Conservation (phyloP, 257 asterid genomes). For the Cynanchum wilfordii region DNA sequence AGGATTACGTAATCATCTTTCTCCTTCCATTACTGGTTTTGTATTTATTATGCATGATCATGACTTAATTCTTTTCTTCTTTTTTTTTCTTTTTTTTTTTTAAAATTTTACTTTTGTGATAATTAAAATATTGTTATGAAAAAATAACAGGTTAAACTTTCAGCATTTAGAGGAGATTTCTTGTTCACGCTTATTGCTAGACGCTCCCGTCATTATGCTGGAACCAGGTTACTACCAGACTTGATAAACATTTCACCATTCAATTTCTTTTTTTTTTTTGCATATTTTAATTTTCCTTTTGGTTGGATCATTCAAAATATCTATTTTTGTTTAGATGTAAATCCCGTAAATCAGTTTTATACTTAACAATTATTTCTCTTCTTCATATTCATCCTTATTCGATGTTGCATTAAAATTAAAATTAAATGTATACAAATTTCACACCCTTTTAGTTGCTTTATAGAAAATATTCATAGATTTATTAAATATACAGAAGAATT, state of each 20-base stretch:
- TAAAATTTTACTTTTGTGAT: background rate
- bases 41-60: background rate
- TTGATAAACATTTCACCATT: background rate
- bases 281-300: background rate
- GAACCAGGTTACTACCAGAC: conserved; percentile 62
- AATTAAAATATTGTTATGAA: conserved; percentile 11
- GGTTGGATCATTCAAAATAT: background rate
- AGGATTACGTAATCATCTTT: no score
- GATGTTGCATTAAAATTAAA: background rate
- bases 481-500: background rate
- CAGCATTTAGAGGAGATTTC: conserved; percentile 52
- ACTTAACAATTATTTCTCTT: no score
- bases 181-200: conserved; percentile 74
- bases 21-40: background rate
- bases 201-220: conserved; percentile 96
- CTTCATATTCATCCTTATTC: background rate
- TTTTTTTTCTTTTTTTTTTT: background rate
- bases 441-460: background rate
- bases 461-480: background rate
- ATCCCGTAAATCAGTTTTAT: no score
- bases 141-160: conserved; percentile 53
- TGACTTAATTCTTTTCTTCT: background rate
- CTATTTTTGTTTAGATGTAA: background rate
- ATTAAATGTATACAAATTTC: no score
- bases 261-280: background rate